Evolutionary conservation across 768 basidiomycete genomes (phyloP).

Genomic region (Artomyces pyxidatus): DNA sequence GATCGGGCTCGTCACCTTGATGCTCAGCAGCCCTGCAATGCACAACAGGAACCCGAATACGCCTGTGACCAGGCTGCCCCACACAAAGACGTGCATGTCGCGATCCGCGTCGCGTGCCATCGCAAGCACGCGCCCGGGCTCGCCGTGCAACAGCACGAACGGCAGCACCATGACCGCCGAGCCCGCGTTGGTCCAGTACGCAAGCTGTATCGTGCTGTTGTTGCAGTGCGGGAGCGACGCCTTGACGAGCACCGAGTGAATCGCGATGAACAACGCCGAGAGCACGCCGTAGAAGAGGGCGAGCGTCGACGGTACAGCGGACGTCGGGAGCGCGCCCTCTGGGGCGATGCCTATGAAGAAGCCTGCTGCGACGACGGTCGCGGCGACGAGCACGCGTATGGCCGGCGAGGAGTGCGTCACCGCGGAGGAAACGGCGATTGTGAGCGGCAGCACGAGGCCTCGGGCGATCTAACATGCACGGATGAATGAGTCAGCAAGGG

Average conservation of each 20-base stretch:
- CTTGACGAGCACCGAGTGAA: slow-evolving; percentile 73
- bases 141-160: slow-evolving; percentile 50
- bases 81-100: slow-evolving; percentile 47
- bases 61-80: slow-evolving; percentile 63
- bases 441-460: slow-evolving; percentile 76
- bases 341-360: slow-evolving; percentile 74
- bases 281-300: slow-evolving; percentile 64
- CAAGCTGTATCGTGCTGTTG: slow-evolving; percentile 64
- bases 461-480: slow-evolving; percentile 73
- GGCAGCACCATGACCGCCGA: slow-evolving; percentile 59
- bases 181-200: slow-evolving; percentile 73
- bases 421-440: slow-evolving; percentile 63
- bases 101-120: slow-evolving; percentile 34
- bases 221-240: slow-evolving; percentile 57
- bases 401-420: slow-evolving; percentile 49
- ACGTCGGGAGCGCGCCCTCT: slow-evolving; percentile 32
- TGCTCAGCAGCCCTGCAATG: slow-evolving; percentile 69
- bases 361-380: slow-evolving; percentile 58
- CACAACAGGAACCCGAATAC: slow-evolving; percentile 78
- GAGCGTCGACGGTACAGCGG: slow-evolving; percentile 40
- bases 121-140: slow-evolving; percentile 33
- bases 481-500: neutral
- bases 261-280: slow-evolving; percentile 67
- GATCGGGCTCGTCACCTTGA: slow-evolving; percentile 76
- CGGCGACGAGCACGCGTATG: slow-evolving; percentile 45